These are phyloP conservation scores for Diaporthe amygdali DNA, from an alignment of 2,329 filamentous ascomycete species.

Conservation along the genomic window DNA sequence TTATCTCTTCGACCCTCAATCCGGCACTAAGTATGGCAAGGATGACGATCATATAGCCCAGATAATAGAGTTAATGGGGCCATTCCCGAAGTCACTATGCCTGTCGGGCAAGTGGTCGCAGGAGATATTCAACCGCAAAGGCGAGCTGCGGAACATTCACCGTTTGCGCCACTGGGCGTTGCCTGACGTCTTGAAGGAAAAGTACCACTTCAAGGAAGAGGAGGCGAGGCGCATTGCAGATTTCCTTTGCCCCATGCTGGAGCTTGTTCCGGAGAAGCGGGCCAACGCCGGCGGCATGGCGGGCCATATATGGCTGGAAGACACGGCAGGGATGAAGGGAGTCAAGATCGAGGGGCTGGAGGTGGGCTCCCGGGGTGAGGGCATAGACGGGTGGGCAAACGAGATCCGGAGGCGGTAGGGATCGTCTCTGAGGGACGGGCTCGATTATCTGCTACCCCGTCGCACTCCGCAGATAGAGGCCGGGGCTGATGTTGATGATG, in stretches of 20 bases:
- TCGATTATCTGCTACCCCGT: neutral
- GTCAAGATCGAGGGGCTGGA: constrained; percentile 74
- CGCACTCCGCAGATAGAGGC: neutral
- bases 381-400: constrained; percentile 90
- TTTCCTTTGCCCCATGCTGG: constrained; percentile 90
- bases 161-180: constrained; percentile 94
- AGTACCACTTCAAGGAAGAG: constrained; percentile 91
- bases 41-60: constrained; percentile 99
- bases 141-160: constrained; percentile 96
- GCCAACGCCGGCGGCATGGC: constrained; percentile 98
- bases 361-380: constrained; percentile 84
- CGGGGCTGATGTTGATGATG: neutral
- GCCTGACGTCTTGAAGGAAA: constrained; percentile 90
- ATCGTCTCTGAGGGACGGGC: neutral
- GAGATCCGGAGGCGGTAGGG: constrained; percentile 82
- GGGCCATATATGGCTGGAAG: constrained; percentile 80
- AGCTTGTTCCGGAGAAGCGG: constrained; percentile 83
- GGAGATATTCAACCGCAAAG: constrained; percentile 98
- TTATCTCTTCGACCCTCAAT: constrained; percentile 98
- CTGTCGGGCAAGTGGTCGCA: constrained; percentile 96
- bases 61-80: constrained; percentile 94
- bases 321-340: constrained; percentile 87
- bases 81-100: constrained; percentile 91
- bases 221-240: constrained; percentile 79
- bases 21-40: constrained; percentile 98